Evolutionary conservation across 805 yeast genomes (phyloP).

Genomic region (Wickerhamomyces alni): DNA sequence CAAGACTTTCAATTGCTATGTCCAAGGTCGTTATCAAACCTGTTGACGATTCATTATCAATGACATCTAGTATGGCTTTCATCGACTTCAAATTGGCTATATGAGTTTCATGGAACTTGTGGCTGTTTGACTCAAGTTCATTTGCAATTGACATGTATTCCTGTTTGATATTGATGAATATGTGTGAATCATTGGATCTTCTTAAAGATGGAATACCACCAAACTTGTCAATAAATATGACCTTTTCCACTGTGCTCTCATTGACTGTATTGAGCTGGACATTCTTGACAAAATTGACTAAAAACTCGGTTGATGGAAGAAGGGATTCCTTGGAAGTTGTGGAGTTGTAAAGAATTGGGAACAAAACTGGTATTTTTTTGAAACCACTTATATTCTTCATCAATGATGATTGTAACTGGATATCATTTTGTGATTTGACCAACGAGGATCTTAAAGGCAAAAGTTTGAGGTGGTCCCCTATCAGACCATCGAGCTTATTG

Average conservation of each 20-base stretch:
- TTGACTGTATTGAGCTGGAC: conserved; percentile 26
- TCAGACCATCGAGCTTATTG: conserved; percentile 7
- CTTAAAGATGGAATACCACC: conserved; percentile 94
- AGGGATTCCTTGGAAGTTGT: conserved; percentile 35
- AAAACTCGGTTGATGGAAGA: conserved; percentile 34
- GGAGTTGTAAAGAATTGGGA: conserved; percentile 65
- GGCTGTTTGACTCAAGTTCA: not conserved
- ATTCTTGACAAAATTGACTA: conserved; percentile 30
- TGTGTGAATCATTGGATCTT: conserved; percentile 77
- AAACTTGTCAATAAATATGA: conserved; percentile 67
- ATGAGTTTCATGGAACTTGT: conserved; percentile 38
- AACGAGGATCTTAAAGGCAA: conserved; percentile 15
- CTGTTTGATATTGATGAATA: conserved; percentile 77
- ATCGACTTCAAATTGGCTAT: conserved; percentile 61
- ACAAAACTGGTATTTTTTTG: conserved; percentile 36
- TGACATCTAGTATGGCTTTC: conserved; percentile 43
- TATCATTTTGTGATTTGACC: not conserved
- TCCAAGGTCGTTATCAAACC: conserved; percentile 85
- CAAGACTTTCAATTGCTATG: conserved; percentile 49
- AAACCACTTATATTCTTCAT: conserved; percentile 1
- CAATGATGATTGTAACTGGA: conserved; percentile 4
- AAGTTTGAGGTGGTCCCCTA: conserved; percentile 5
- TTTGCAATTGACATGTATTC: conserved; percentile 60
- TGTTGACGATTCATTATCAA: conserved; percentile 47
- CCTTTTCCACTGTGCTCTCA: conserved; percentile 56